These are phyloP conservation scores for Ophiosphaerella korrae DNA, from an alignment of 2,329 filamentous ascomycete genomes.

Conservation along the genomic window DNA sequence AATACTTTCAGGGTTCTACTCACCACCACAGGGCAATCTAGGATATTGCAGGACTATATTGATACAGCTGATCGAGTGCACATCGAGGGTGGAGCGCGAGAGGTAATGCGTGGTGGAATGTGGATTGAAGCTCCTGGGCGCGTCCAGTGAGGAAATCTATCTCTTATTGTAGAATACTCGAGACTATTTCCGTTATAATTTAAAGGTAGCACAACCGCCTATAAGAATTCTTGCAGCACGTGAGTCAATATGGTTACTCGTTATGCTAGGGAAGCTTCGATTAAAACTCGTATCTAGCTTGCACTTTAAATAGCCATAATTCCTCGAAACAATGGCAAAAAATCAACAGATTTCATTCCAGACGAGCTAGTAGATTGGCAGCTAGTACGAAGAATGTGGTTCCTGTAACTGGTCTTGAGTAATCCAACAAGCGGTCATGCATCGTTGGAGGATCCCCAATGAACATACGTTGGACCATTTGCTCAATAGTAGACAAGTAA, in stretches of 20 bases:
- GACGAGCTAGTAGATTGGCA: not conserved
- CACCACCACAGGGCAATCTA: slow-evolving; percentile 5
- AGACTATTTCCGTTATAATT: too few relatives aligned
- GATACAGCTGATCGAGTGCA: not conserved
- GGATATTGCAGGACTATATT: slow-evolving; percentile 6
- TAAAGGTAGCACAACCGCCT: too few relatives aligned
- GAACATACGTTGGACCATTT: not conserved
- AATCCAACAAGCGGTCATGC: not conserved
- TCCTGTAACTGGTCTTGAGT: not conserved
- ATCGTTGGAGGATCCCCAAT: not conserved
- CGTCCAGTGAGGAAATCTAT: too few relatives aligned
- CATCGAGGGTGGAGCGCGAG: not conserved
- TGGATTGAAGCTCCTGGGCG: not conserved
- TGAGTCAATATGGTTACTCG: too few relatives aligned
- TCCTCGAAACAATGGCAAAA: not conserved
- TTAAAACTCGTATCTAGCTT: too few relatives aligned
- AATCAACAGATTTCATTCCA: not conserved
- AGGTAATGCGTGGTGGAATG: not conserved
- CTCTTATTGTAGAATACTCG: too few relatives aligned
- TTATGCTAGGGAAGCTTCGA: too few relatives aligned
- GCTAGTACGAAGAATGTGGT: not conserved
- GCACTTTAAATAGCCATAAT: not conserved
- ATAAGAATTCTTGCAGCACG: too few relatives aligned
- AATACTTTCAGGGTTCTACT: slow-evolving; percentile 6
- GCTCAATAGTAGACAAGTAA: not conserved